Evolutionary conservation across 768 basidiomycete species (phyloP).

Genomic region (Chlorophyllum brunneum): DNA sequence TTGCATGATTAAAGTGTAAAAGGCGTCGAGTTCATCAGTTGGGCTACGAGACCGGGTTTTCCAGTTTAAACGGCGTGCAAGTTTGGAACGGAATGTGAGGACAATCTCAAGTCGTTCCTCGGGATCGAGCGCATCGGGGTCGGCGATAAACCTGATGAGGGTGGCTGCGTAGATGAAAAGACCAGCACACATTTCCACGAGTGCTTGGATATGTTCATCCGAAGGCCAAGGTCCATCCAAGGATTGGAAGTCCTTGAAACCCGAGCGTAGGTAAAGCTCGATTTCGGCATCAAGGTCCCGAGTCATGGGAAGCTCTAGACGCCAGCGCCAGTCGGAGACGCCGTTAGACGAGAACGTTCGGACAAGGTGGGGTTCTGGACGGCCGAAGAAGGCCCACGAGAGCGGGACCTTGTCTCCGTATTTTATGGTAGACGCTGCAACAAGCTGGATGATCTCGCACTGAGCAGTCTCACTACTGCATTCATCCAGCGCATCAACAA

Average conservation of each 20-base stretch:
- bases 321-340: not conserved
- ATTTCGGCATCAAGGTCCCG: not conserved
- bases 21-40: not conserved
- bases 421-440: not conserved
- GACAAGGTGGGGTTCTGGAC: not conserved
- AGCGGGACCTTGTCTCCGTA: not conserved
- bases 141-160: not conserved
- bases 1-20: not conserved
- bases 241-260: not conserved
- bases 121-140: not conserved
- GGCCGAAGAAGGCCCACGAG: constrained; percentile 4
- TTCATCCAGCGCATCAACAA: constrained; percentile 3
- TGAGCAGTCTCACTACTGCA: not conserved
- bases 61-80: not conserved
- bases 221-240: not conserved
- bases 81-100: not conserved
- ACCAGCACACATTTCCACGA: not conserved
- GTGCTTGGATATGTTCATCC: not conserved
- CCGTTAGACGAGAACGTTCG: not conserved
- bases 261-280: not conserved
- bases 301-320: not conserved
- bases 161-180: not conserved
- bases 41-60: not conserved
- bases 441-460: not conserved
- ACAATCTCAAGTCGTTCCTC: not conserved